Conservation (phyloP, 192 early-diverging fungal genomes). For the Coemansia sp. region DNA sequence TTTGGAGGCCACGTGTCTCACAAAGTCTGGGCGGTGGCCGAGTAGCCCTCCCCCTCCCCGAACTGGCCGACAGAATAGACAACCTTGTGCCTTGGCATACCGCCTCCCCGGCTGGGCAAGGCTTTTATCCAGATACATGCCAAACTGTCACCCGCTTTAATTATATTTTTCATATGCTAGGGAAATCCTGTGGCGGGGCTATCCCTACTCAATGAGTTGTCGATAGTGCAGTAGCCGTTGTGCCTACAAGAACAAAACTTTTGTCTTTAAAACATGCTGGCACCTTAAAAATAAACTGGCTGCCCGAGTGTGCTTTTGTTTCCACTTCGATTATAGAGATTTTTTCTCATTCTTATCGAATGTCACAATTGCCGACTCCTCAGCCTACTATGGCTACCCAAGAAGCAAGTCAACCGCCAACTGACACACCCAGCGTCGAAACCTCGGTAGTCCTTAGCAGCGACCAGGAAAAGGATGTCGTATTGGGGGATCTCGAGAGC, state of each 20-base stretch:
- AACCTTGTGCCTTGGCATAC: neutral
- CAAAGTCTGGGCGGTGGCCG: neutral
- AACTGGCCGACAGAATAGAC: neutral
- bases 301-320: neutral
- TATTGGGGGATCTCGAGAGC: constrained; percentile 12
- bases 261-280: neutral
- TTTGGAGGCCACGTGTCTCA: neutral
- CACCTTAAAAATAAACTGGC: neutral
- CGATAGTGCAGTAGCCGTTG: neutral
- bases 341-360: too few species aligned
- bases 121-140: neutral
- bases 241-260: neutral
- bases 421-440: neutral
- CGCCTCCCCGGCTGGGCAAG: constrained; percentile 4
- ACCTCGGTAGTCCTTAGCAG: neutral
- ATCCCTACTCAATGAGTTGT: neutral
- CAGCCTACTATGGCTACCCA: neutral
- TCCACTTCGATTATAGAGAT: neutral
- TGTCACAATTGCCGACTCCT: too few species aligned
- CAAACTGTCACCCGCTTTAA: neutral
- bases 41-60: neutral
- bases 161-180: neutral
- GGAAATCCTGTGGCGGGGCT: neutral
- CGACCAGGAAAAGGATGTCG: neutral
- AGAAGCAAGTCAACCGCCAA: neutral